Conservation (phyloP, 768 basidiomycete species). For the Pisolithus orientalis region DNA sequence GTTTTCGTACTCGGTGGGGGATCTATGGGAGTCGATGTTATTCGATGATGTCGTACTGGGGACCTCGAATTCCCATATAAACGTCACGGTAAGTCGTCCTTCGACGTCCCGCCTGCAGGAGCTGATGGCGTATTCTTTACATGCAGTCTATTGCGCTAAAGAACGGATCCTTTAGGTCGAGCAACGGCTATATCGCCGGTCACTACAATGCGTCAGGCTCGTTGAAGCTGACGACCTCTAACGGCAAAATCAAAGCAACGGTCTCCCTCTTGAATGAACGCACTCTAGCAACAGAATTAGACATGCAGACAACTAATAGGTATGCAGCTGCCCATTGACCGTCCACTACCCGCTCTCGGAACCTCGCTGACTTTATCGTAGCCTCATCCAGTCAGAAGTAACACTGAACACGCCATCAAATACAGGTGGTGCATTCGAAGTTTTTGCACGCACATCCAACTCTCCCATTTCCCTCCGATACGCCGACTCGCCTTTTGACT, state of each 20-base stretch:
- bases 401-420: conserved; percentile 23
- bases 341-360: background rate
- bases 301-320: conserved; percentile 21
- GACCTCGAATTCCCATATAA: conserved; percentile 22
- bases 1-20: conserved; percentile 24
- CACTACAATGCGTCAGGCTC: conserved; percentile 26
- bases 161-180: conserved; percentile 17
- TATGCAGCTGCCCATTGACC: background rate
- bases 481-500: conserved; percentile 23
- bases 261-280: conserved; percentile 17
- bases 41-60: conserved; percentile 22
- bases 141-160: conserved; percentile 27
- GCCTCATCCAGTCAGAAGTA: conserved; percentile 14
- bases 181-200: conserved; percentile 32
- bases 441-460: conserved; percentile 31
- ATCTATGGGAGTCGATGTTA: conserved; percentile 21
- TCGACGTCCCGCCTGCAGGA: background rate
- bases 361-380: background rate
- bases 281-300: background rate
- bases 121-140: background rate
- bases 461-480: conserved; percentile 21
- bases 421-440: conserved; percentile 24
- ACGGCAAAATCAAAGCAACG: conserved; percentile 26
- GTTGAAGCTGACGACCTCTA: conserved; percentile 29
- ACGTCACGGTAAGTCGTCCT: conserved; percentile 19